Base-by-base conservation (phyloP, 805 yeast genomes). In the Hagleromyces aurorensis region DNA sequence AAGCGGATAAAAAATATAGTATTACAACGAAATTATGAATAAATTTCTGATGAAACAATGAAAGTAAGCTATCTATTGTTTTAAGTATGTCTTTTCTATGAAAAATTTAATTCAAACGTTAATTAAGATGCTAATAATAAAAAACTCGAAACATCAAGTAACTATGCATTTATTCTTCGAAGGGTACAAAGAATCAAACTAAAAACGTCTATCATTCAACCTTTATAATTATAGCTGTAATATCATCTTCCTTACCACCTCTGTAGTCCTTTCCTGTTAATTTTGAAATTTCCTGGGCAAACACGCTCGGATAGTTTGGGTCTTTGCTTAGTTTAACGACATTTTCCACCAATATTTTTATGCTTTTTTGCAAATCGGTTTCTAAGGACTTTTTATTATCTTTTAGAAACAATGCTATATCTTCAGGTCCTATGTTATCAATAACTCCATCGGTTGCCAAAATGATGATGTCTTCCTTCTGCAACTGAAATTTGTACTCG, bases 241-340 rank as follows among this genome's bases (percentile, higher is more conserved):
- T 80, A 57, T 89, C 98, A 59, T 89, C 98, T 25, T 86, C 93
- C 60, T 89, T 89, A 9, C 98, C 98, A 19, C 98, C 97, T 35
- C 74, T 64, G 49, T 82, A 81, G 23, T 66, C 62, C 47, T 75
- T 79, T 3, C 80, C 80, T 2, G 84, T 72, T 29, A 78, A 52
- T 41, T 72, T 64, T 7, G 78, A 65, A 33, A 81, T 63, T 48
- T 78, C 83, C 55, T 79, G 86, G 6, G 95, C 80, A 58, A 89
- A 89, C 0, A 89, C 93, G 37, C 93, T 77, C 12, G 87, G 85
- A 50, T 69, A 81, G 33, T 70, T 62, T 9, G 78, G 70, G 54
- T 89, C 89, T 39, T 72, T 66, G 34, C 94, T 79, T 13, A 84
- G 65, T 27, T 65, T 64, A 19, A 71, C 76, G 5, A 87, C 94